phyloP scores from a whole-genome alignment of 371 early-diverging fungal species.

The Nematocida sp. region DNA sequence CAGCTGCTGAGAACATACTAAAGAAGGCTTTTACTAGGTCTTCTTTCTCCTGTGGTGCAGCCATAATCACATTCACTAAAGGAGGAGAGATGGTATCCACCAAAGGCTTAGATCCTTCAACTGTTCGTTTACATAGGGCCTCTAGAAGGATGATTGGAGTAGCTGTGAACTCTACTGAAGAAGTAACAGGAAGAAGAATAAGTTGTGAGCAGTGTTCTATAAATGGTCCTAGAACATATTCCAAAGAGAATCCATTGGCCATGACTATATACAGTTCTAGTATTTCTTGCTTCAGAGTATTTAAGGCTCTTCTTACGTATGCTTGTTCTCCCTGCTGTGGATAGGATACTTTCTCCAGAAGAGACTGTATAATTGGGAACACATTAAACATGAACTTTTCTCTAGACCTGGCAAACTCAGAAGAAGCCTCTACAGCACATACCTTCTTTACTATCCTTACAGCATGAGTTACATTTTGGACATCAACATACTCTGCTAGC shows the following conservation, averaged over 20 bases:
- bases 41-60: constrained; percentile 18
- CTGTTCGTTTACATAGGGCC: constrained; percentile 20
- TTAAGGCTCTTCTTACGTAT: neutral
- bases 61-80: constrained; percentile 1
- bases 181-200: neutral
- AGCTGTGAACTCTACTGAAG: neutral
- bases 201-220: constrained; percentile 11
- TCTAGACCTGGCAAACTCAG: neutral
- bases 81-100: neutral
- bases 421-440: neutral
- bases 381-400: neutral
- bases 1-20: constrained; percentile 5
- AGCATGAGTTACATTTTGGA: neutral
- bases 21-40: constrained; percentile 34
- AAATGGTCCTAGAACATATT: constrained; percentile 22
- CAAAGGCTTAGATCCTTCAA: constrained; percentile 5
- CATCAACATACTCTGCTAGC: neutral
- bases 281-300: constrained; percentile 14
- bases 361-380: no score
- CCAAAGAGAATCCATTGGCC: neutral
- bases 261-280: constrained; percentile 1
- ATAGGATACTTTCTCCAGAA: constrained; percentile 6
- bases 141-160: constrained; percentile 3
- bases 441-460: constrained; percentile 15
- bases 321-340: neutral